A percentile compares a stretch with the other conserved stretches of the same genome.
phyloP scores from a whole-genome alignment of 768 basidiomycete genomes.

The Trametes punicea region DNA sequence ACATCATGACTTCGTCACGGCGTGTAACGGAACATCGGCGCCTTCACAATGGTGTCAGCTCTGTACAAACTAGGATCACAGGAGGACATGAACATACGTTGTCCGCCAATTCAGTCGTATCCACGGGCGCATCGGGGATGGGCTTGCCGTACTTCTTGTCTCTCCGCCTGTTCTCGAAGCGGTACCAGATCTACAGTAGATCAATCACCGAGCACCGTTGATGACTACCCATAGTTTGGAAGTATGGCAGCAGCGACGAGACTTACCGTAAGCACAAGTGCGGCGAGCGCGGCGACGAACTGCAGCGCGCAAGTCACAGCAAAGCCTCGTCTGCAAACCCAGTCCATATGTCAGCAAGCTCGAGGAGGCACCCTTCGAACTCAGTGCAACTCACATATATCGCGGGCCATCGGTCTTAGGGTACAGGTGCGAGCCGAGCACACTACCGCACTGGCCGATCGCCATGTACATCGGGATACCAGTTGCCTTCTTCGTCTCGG shows the following conservation, averaged over 20 bases:
- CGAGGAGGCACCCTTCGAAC: no score
- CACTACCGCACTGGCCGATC: constrained; percentile 74
- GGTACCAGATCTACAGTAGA: constrained; percentile 52
- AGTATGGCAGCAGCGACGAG: not conserved
- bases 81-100: constrained; percentile 13
- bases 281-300: constrained; percentile 53
- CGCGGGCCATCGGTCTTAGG: constrained; percentile 59
- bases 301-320: constrained; percentile 49
- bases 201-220: not conserved
- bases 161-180: constrained; percentile 43
- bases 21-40: constrained; percentile 23
- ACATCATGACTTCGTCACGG: constrained; percentile 7
- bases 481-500: constrained; percentile 73
- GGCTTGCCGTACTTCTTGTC: constrained; percentile 26
- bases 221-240: not conserved
- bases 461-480: constrained; percentile 79
- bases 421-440: constrained; percentile 74
- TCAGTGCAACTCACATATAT: constrained; percentile 50
- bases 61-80: no score
- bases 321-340: constrained; percentile 8
- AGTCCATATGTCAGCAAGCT: not conserved
- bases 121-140: constrained; percentile 23
- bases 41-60: constrained; percentile 4
- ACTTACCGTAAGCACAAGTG: constrained; percentile 49
- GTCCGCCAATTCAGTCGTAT: constrained; percentile 27